Evolutionary conservation across 2,329 filamentous ascomycete genomes (phyloP).

Genomic region (Xylaria polymorpha): DNA sequence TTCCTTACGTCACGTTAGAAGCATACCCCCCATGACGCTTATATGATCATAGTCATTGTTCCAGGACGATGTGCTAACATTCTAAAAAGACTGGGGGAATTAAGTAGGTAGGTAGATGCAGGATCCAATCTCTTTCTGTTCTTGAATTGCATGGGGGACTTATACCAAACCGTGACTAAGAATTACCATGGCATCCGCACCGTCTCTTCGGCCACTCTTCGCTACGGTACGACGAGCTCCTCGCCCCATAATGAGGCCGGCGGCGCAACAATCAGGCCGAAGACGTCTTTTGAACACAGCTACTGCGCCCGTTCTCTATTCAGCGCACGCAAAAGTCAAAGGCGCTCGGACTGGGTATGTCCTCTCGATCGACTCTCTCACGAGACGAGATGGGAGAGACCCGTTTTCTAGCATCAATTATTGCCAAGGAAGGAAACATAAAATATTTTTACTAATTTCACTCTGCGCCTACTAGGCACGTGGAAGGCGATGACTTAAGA

Average conservation of each 20-base stretch:
- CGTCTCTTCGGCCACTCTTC: conserved; percentile 25
- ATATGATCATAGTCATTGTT: conserved; percentile 11
- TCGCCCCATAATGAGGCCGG: background rate
- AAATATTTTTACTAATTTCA: background rate
- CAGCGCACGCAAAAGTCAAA: conserved; percentile 36
- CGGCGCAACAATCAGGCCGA: background rate
- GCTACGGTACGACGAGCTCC: conserved; percentile 10
- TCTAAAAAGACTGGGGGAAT: background rate
- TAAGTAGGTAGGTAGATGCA: background rate
- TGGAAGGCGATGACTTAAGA: conserved; percentile 37
- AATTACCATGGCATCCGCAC: conserved; percentile 25
- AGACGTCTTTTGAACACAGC: conserved; percentile 37
- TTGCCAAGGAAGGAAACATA: background rate
- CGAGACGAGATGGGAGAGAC: background rate
- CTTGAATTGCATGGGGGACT: background rate
- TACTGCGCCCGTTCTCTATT: conserved; percentile 39
- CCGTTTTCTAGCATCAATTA: background rate
- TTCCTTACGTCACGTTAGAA: conserved; percentile 28
- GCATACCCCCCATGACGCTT: conserved; percentile 32
- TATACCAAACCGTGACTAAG: background rate
- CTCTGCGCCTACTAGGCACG: conserved; percentile 18
- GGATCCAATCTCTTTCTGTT: background rate
- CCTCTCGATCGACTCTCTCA: background rate
- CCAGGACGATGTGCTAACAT: background rate
- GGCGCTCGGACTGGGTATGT: conserved; percentile 40